A percentile compares a stretch with the other conserved stretches of the same genome.
Conservation (phyloP, 1,139 yeast species). For the Arxiozyma heterogenica region DNA sequence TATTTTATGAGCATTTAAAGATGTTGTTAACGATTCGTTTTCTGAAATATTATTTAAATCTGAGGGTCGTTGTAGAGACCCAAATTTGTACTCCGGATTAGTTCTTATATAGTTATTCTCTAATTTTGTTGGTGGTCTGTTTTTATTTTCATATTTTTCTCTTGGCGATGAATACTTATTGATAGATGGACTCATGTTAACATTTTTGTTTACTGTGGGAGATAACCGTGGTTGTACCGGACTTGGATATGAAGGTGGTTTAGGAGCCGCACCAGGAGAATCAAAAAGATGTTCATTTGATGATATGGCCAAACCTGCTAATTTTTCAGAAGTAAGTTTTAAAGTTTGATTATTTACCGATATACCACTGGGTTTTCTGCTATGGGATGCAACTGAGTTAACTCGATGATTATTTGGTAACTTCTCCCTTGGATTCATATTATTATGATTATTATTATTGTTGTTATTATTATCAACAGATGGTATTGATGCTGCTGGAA, state of each 20-base stretch:
- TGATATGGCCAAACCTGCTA: slow-evolving; percentile 11
- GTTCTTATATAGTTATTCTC: neutral
- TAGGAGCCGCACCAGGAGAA: slow-evolving; percentile 58
- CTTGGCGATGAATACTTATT: neutral
- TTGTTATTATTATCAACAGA: neutral
- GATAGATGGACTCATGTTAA: slow-evolving; percentile 1
- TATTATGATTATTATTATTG: too few relatives aligned
- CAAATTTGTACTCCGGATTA: neutral
- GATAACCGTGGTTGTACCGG: slow-evolving; percentile 35
- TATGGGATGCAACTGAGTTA: neutral
- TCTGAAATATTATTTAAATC: neutral
- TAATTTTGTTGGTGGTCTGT: neutral
- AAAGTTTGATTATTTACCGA: neutral
- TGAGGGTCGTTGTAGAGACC: neutral
- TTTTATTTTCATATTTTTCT: neutral
- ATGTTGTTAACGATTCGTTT: neutral
- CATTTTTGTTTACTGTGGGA: slow-evolving; percentile 11
- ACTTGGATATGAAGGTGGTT: slow-evolving; percentile 44
- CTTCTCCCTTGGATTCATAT: neutral
- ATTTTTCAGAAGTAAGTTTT: slow-evolving; percentile 4
- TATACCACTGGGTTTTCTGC: neutral
- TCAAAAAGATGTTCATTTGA: slow-evolving; percentile 31
- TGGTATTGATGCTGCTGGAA: neutral
- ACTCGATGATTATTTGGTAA: neutral
- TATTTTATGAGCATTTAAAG: neutral